Percentiles rank a stretch among this genome's conserved stretches.
These are phyloP conservation scores for Zygotorulaspora chibaensis DNA, from an alignment of 805 yeast genomes.

Conservation along the genomic window DNA sequence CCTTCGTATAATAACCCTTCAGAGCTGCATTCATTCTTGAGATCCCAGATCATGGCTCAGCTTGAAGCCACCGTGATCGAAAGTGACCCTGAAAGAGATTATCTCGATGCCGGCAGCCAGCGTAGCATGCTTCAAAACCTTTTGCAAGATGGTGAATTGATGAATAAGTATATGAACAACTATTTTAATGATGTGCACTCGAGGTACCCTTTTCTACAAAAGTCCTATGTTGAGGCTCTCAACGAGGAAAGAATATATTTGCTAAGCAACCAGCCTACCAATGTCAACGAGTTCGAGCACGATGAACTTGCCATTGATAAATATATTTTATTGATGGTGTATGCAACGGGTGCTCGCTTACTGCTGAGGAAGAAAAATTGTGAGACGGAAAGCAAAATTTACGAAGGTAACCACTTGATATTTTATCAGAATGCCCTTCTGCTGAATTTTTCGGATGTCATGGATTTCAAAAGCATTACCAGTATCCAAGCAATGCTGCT, in stretches of 20 bases:
- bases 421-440: not conserved
- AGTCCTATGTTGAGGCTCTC: not conserved
- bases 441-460: not conserved
- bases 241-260: not conserved
- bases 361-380: not conserved
- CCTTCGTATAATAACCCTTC: too few species aligned
- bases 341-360: not conserved
- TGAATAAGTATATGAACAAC: not conserved
- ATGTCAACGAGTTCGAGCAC: not conserved
- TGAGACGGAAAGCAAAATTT: constrained; percentile 38
- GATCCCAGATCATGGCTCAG: too few species aligned
- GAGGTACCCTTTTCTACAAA: not conserved
- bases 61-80: too few species aligned
- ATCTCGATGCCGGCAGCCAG: too few species aligned
- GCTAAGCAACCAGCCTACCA: not conserved
- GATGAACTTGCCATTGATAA: not conserved
- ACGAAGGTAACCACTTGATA: not conserved
- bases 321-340: not conserved
- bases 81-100: too few species aligned
- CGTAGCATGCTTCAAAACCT: not conserved
- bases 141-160: not conserved
- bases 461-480: not conserved
- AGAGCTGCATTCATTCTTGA: too few species aligned
- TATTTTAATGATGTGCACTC: not conserved
- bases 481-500: not conserved